These are phyloP conservation scores for Leccinum barrowsii DNA, from an alignment of 768 basidiomycete species.

Conservation along the genomic window DNA sequence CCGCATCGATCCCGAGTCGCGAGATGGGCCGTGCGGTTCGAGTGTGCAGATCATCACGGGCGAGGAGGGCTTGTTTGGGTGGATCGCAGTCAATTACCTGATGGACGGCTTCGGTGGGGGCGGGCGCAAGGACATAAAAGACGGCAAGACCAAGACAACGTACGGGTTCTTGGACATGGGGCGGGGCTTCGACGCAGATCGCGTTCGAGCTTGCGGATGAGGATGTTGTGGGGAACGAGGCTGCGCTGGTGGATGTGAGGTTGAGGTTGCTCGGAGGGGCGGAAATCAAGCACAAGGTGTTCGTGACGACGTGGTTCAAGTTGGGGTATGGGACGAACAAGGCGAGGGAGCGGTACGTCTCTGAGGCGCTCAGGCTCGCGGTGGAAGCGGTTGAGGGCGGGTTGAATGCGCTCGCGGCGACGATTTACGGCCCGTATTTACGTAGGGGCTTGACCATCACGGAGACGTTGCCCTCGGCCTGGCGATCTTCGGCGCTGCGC, in stretches of 20 bases:
- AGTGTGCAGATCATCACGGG: constrained; percentile 94
- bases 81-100: constrained; percentile 98
- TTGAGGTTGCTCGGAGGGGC: constrained; percentile 79
- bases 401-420: constrained; percentile 40
- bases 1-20: constrained; percentile 62
- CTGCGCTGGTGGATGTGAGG: constrained; percentile 69
- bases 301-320: constrained; percentile 86
- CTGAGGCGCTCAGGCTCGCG: constrained; percentile 57
- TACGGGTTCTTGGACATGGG: constrained; percentile 99
- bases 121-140: constrained; percentile 4
- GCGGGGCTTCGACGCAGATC: constrained; percentile 97
- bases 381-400: constrained; percentile 17
- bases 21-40: constrained; percentile 81
- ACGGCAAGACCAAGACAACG: constrained; percentile 71
- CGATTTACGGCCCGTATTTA: constrained; percentile 85
- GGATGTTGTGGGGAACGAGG: constrained; percentile 50
- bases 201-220: constrained; percentile 82
- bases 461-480: constrained; percentile 51
- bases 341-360: constrained; percentile 91
- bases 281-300: constrained; percentile 88
- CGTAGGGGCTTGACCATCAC: constrained; percentile 67
- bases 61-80: constrained; percentile 96
- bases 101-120: constrained; percentile 85
- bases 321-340: constrained; percentile 97
- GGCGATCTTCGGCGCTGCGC: constrained; percentile 46